Evolutionary conservation across 2,329 filamentous ascomycete genomes (phyloP), one percentile per base, ranked within the genome.

Genomic region (Celoporthe dispersa): DNA sequence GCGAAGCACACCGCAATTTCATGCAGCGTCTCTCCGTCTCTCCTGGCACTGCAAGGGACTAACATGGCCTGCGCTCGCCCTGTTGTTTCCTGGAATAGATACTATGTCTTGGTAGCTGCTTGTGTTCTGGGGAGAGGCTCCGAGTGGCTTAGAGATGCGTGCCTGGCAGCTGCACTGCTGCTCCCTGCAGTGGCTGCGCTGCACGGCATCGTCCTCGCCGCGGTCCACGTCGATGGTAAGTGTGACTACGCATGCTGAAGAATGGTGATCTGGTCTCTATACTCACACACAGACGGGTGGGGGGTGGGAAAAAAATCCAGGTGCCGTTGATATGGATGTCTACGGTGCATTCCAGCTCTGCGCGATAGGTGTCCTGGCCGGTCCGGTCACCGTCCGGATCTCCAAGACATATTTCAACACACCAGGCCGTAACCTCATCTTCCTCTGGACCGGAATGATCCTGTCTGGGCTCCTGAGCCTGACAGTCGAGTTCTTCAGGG

Each of bases 331-430:
- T 74, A 87, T 92, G 85, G 90, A 92, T 73, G 81, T 92, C 3
- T 92, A 86, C 69, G 90, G 90, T 1, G 88, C 89, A 11, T 91
- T 92, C 72, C 90, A 92, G 73, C 77, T 91, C 0, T 92, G 90
- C 70, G 84, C 89, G 0, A 89, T 92, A 51, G 90, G 88, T 16
- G 88, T 91, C 22, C 74, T 92, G 4, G 87, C 88, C 1, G 90
- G 87, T 4, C 90, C 90, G 0, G 83, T 89, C 0, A 90, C 89
- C 0, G 88, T 90, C 31, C 83, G 85, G 71, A 77, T 89, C 59
- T 91, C 89, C 1, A 79, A 79, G 22, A 92, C 89, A 0, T 92
- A 92, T 75, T 91, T 91, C 75, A 83, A 88, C 66, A 84, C 87
- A 31, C 87, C 87, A 0, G 89, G 89, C 2, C 83, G 90, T 48